These are phyloP conservation scores for Acmispon strigosus DNA, from an alignment of 306 rosid genomes.

Conservation along the genomic window DNA sequence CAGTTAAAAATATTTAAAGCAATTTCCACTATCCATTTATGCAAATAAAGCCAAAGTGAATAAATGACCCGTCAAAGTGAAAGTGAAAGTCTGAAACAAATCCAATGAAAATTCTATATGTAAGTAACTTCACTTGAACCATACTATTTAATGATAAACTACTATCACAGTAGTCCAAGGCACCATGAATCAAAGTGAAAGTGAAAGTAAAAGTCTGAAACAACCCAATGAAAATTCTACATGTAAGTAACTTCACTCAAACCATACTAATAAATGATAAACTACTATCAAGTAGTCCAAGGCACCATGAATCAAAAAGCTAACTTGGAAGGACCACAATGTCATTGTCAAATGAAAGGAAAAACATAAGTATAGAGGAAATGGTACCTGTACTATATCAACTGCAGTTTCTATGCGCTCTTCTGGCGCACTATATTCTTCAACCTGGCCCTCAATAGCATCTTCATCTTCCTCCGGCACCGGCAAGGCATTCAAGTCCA, in stretches of 20 bases:
- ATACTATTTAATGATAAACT: conserved; percentile 7
- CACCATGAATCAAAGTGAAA: conserved; percentile 6
- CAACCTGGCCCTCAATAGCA: conserved; percentile 47
- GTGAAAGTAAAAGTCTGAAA: no score
- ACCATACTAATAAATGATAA: neutral
- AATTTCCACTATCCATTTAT: neutral
- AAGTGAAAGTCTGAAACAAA: neutral
- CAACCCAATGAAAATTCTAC: neutral
- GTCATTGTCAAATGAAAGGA: conserved; percentile 2
- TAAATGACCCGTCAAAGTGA: conserved; percentile 1
- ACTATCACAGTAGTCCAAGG: conserved; percentile 6
- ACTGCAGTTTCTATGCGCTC: conserved; percentile 62
- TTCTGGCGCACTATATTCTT: conserved; percentile 51
- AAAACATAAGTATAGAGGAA: conserved; percentile 5
- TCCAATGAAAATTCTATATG: neutral
- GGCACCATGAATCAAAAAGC: neutral
- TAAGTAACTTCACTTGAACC: neutral
- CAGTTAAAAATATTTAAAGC: neutral
- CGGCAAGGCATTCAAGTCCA: conserved; percentile 98
- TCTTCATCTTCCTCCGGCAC: conserved; percentile 94
- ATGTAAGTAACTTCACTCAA: neutral
- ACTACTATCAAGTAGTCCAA: conserved; percentile 14
- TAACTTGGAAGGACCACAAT: neutral
- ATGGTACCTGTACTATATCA: conserved; percentile 74
- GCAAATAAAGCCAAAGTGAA: no score